Conservation (phyloP, 108 stramenopile species). For the Pseudonitzschia delicatissima region DNA sequence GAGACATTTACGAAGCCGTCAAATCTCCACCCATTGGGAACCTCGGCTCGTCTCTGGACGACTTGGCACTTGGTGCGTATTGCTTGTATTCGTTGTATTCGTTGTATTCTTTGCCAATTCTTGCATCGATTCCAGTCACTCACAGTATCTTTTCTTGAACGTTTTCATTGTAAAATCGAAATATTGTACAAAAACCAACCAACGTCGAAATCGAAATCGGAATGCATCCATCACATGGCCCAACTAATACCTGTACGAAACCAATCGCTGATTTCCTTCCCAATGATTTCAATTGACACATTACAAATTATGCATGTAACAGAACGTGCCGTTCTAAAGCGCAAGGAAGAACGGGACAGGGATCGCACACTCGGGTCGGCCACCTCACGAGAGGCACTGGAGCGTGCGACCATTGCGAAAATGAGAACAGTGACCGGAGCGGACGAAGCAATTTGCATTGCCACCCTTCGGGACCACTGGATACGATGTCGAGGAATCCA, state of each 20-base stretch:
- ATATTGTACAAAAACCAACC: not conserved
- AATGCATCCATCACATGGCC: not conserved
- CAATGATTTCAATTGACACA: not conserved
- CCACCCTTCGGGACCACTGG: slow-evolving; percentile 35
- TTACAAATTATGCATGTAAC: not conserved
- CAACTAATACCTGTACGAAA: not conserved
- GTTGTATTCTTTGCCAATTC: not conserved
- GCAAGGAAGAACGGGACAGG: slow-evolving; percentile 26
- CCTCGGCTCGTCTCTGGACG: slow-evolving; percentile 5
- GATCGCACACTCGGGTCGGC: slow-evolving; percentile 13
- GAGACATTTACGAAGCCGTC: slow-evolving; percentile 17
- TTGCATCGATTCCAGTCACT: not conserved
- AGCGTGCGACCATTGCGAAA: slow-evolving; percentile 27
- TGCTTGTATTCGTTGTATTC: not conserved
- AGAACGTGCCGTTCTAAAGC: slow-evolving; percentile 30
- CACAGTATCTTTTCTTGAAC: not conserved
- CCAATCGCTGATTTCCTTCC: not conserved
- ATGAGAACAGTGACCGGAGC: slow-evolving; percentile 48
- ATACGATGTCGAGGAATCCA: slow-evolving; percentile 42
- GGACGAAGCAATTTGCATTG: slow-evolving; percentile 40
- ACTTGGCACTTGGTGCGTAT: slow-evolving; percentile 23
- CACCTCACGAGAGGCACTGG: slow-evolving; percentile 25
- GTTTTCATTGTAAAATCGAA: not conserved
- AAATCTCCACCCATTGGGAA: not conserved
- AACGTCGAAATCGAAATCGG: too few species aligned